Evolutionary conservation across 768 basidiomycete species (phyloP), one percentile per base, ranked within the genome.

Genomic region (Chalciporus chontae): DNA sequence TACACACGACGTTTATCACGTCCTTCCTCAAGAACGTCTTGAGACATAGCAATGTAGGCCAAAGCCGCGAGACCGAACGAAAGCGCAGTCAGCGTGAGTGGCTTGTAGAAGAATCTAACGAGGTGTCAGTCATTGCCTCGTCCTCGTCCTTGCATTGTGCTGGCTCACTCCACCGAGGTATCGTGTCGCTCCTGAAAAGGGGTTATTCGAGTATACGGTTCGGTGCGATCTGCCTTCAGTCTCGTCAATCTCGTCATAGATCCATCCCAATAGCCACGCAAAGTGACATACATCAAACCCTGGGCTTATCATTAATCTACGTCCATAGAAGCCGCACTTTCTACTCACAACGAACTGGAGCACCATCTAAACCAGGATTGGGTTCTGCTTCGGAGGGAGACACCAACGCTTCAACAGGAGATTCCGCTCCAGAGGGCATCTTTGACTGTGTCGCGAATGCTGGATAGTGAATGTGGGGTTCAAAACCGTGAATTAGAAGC

Each of bases 111-210:
- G 71, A 92, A 93, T 59, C 89, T 91, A 44, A n/a, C 34, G 32
- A 49, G 21, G n/a, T 47, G 41, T 56, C 45, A 23, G 47, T 26
- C 21, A 48, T n/a, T 36, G 34, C 34, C n/a, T 36, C 34, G n/a
- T 36, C 15, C 15, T n/a, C n/a, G 34, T 8, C 3, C 34, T 36
- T 14, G 34, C 15, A n/a, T n/a, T 36, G 15, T 15, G 5, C 34
- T 36, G 37, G 45, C 84, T 58, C 59, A 90, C 89, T 91, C 90
- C 54, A 92, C 77, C 55, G 81, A 87, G 19, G 90, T 88, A 63
- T 92, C 90, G 63, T 83, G 77, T 60, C 76, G 81, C 71, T 90
- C 87, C 66, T 91, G 88, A 65, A 92, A 92, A 23, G 90, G 90
- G 40, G 76, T 75, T 57, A 90, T 92, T 50, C 83, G 79, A 17